phyloP scores from a whole-genome alignment of 768 basidiomycete species.

The Tricholoma sp. region DNA sequence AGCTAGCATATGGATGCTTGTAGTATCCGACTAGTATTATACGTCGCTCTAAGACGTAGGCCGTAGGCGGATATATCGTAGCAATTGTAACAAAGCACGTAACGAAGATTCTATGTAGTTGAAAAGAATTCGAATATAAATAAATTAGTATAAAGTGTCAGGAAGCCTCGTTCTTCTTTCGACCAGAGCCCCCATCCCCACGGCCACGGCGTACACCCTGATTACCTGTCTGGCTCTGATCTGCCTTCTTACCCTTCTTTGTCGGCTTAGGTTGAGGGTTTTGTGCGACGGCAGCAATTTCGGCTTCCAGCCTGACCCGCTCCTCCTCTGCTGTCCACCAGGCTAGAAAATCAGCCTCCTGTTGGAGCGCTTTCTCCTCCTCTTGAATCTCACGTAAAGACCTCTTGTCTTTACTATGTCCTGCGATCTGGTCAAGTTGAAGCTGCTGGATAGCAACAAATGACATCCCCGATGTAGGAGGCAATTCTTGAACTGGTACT shows the following conservation, averaged over 20 bases:
- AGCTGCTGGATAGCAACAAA: slow-evolving; percentile 82
- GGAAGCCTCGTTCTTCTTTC: neutral
- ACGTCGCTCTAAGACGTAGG: too few relatives aligned
- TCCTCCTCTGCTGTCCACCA: slow-evolving; percentile 91
- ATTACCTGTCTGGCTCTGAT: neutral
- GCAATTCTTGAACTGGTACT: slow-evolving; percentile 2
- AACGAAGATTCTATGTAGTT: neutral
- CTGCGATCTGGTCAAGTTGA: slow-evolving; percentile 52
- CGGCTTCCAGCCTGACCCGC: slow-evolving; percentile 46
- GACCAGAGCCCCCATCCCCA: neutral
- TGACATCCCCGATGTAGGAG: slow-evolving; percentile 43
- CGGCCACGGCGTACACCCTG: neutral
- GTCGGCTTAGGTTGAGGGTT: neutral
- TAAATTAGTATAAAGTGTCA: neutral
- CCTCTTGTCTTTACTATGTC: slow-evolving; percentile 44
- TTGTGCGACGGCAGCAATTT: slow-evolving; percentile 5
- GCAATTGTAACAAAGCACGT: too few relatives aligned
- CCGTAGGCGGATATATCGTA: too few relatives aligned
- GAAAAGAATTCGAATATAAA: neutral
- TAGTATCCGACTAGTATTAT: too few relatives aligned
- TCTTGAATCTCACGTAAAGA: slow-evolving; percentile 82
- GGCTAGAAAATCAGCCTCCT: slow-evolving; percentile 75
- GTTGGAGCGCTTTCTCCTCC: slow-evolving; percentile 64
- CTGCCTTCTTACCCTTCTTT: slow-evolving; percentile 3
- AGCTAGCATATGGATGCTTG: too few relatives aligned